Base-by-base conservation (phyloP, 2,329 filamentous ascomycete species). In the Blumeria graminis region DNA sequence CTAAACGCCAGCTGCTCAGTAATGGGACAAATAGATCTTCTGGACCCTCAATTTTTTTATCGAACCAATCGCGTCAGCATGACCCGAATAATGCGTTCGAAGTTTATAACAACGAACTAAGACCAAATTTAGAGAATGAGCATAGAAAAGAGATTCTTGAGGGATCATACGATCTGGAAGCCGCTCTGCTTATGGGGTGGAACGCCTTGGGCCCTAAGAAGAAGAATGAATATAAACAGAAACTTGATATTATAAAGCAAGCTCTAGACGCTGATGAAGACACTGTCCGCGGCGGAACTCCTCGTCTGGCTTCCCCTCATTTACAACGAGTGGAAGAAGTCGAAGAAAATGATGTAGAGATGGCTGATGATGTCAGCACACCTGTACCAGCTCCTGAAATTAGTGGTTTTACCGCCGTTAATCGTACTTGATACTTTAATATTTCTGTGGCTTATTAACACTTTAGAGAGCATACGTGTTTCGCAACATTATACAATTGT, bases 11-110 rank as follows among this genome's bases (percentile, higher is more conserved):
- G 10, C 56, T 60, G 14, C 52, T 59, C 50, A 60, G 68, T 58
- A 75, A 76, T 59, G 70, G 59, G 34, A 55, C 56, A 32, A 28
- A 56, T 45, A 9, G 58, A 52, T 41, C 57, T 36, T 43, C 57
- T 41, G 41, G 48, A 55, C 14, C 50, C 7, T 39, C 32, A n/a
- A 55, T 51, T 35, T 57, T 57, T 13, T 35, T 16, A 18, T 46
- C 41, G 3, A 28, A 28, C 22, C 22, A 28, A 28, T 45, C 41
- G 7, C 41, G 41, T 6, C n/a, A 45, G n/a, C n/a, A 10, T 16
- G 41, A 45, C 9, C 59, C 61, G 1, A 63, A 61, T 52, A 64
- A 58, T 55, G 62, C 59, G 7, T 67, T 65, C 48, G 65, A 67
- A 3, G 6, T 65, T 1, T 68, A 64, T 48, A 63, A 61, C 36